Evolutionary conservation across 2,329 filamentous ascomycete genomes (phyloP), one percentile per base, ranked within the genome.

Genomic region (Chrysosporium queenslandicum): DNA sequence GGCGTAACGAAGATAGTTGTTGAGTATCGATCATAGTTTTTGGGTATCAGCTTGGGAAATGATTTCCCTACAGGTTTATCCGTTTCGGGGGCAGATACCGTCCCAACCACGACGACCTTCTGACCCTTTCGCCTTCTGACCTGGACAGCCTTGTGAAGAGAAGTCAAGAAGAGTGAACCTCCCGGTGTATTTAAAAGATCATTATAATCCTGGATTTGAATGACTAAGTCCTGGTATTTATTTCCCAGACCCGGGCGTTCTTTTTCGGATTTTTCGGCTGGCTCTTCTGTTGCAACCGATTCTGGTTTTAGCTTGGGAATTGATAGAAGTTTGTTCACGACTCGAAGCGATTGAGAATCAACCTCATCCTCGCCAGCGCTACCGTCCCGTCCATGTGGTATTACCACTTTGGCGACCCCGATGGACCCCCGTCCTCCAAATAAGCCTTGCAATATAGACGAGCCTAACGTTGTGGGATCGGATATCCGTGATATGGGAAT

Each of bases 161-260:
- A 81, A 37, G 75, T 72, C 6, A 96, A 70, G 29, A 97, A 78
- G 20, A 78, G 76, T 1, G 79, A 75, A 9, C 88, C 87, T 53
- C 87, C 81, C 4, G 77, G 66, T 0, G 85, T 83, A 62, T 79
- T 78, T 60, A 77, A 80, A 7, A 98, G 74, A 57, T 94, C 87
- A 50, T 86, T 81, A 61, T 88, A 86, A 64, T 97, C 87, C 63
- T 86, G 80, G 11, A 95, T 71, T 60, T 87, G 87, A 36, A 94
- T 74, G 53, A 97, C 82, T 6, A 89, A 75, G 21, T 74, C 63
- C 61, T 63, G 59, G 64, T 53, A 46, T 18, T 48, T 53, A 14
- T 48, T 29, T 40, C 27, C 41, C 9, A 40, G 39, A 16, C 21
- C 36, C 11, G 37, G 37, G 5, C 12, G 23, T 2, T 43, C 46